These are phyloP conservation scores for Aspergillus sp. DNA, from an alignment of 2,329 filamentous ascomycete genomes.

Conservation along the genomic window DNA sequence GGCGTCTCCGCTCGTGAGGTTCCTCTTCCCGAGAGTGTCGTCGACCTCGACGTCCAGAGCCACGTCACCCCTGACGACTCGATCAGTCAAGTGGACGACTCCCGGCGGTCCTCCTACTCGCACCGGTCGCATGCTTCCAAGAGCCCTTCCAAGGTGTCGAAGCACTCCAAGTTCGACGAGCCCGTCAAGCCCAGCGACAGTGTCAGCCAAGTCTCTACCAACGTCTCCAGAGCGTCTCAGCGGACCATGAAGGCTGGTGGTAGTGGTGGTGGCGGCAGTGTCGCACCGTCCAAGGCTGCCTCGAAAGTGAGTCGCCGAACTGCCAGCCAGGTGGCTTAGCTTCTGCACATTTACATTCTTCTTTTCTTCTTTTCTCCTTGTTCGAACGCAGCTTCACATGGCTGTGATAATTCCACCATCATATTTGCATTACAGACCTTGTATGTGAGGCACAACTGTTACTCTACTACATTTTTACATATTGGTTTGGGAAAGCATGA, in stretches of 20 bases:
- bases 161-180: constrained; percentile 39
- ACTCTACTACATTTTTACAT: background rate
- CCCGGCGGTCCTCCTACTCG: constrained; percentile 29
- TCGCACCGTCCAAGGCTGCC: constrained; percentile 22
- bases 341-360: background rate
- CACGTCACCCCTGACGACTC: constrained; percentile 81
- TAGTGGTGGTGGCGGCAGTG: constrained; percentile 25
- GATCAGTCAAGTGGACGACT: constrained; percentile 64
- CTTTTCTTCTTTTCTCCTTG: background rate
- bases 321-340: constrained; percentile 31
- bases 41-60: constrained; percentile 40
- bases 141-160: constrained; percentile 29
- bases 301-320: constrained; percentile 34
- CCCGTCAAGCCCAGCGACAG: constrained; percentile 42
- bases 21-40: constrained; percentile 35
- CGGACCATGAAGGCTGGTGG: constrained; percentile 32
- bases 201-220: constrained; percentile 42
- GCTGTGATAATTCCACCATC: background rate
- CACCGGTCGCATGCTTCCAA: constrained; percentile 32
- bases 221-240: constrained; percentile 30
- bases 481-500: background rate
- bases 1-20: constrained; percentile 28
- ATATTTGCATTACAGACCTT: background rate
- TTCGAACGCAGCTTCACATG: background rate
- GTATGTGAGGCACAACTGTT: constrained; percentile 1